A percentile compares a stretch with the other conserved stretches of the same genome.
These are phyloP conservation scores for Sphagnum fallax DNA, from an alignment of 228 moss, liverwort and hornwort genomes.

Conservation along the genomic window DNA sequence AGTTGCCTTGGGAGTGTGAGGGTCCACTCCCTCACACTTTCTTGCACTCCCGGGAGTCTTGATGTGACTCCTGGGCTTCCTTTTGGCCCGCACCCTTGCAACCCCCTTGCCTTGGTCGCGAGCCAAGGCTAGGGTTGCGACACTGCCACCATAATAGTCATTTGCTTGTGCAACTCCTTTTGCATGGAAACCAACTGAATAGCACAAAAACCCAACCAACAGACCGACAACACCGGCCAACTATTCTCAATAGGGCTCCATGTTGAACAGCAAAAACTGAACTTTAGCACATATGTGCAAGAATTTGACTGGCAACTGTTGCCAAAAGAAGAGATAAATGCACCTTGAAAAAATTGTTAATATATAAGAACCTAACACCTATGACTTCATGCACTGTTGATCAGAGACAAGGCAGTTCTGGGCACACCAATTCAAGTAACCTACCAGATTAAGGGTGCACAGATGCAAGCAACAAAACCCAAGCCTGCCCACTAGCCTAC, in stretches of 20 bases:
- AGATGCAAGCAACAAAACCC: background rate
- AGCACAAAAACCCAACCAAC: constrained; percentile 4
- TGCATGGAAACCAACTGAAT: constrained; percentile 51
- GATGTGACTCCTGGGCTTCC: too few relatives aligned
- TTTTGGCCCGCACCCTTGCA: too few relatives aligned
- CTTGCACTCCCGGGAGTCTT: too few relatives aligned
- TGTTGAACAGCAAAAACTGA: background rate
- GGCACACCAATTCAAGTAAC: background rate
- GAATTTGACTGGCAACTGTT: background rate
- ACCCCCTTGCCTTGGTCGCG: too few relatives aligned
- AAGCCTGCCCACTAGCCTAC: background rate
- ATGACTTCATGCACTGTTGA: background rate
- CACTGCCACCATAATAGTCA: constrained; percentile 49
- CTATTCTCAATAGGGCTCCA: background rate
- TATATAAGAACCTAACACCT: too few relatives aligned
- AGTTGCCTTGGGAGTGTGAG: too few relatives aligned
- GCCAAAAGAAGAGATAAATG: too few relatives aligned
- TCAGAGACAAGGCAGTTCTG: constrained; percentile 10
- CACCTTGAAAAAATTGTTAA: too few relatives aligned
- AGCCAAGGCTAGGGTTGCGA: too few relatives aligned
- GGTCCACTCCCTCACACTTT: too few relatives aligned
- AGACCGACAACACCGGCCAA: constrained; percentile 1
- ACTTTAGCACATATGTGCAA: background rate
- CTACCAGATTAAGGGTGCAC: background rate
- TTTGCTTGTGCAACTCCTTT: constrained; percentile 59